phyloP scores from a whole-genome alignment of 2,329 filamentous ascomycete genomes.

The Sporothrix globosa region DNA sequence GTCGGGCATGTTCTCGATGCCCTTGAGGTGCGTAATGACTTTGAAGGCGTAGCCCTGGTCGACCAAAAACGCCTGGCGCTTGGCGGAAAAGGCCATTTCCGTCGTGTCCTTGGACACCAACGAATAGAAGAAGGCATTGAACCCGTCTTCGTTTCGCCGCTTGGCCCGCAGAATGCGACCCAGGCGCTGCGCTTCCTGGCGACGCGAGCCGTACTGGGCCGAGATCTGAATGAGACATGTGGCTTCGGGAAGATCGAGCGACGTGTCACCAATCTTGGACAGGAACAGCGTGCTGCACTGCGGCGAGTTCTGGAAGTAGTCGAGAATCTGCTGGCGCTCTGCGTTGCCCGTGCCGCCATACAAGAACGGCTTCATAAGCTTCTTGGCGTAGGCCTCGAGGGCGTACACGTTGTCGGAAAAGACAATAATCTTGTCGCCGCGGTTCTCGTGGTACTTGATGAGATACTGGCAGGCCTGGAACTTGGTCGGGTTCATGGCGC shows the following conservation, averaged over 20 bases:
- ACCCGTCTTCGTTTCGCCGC: slow-evolving; percentile 93
- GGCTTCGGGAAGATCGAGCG: slow-evolving; percentile 93
- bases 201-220: slow-evolving; percentile 93
- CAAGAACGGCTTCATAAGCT: slow-evolving; percentile 85
- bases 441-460: slow-evolving; percentile 95
- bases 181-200: slow-evolving; percentile 92
- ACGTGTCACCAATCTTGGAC: slow-evolving; percentile 97
- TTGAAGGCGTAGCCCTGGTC: slow-evolving; percentile 99
- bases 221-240: slow-evolving; percentile 97
- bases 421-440: slow-evolving; percentile 97
- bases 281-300: slow-evolving; percentile 90
- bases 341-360: slow-evolving; percentile 84
- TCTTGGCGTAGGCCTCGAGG: slow-evolving; percentile 79
- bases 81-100: slow-evolving; percentile 97
- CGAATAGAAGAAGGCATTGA: slow-evolving; percentile 99
- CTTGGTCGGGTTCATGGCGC: slow-evolving; percentile 97
- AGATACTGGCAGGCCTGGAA: slow-evolving; percentile 97
- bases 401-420: slow-evolving; percentile 98
- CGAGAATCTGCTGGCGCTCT: slow-evolving; percentile 83
- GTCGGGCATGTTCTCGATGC: slow-evolving; percentile 80
- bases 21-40: slow-evolving; percentile 92
- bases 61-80: slow-evolving; percentile 93
- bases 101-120: slow-evolving; percentile 96
- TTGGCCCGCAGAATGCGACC: slow-evolving; percentile 94
- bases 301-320: slow-evolving; percentile 94